Evolutionary conservation across 805 yeast genomes (phyloP).

Genomic region (Yamadazyma sp.): DNA sequence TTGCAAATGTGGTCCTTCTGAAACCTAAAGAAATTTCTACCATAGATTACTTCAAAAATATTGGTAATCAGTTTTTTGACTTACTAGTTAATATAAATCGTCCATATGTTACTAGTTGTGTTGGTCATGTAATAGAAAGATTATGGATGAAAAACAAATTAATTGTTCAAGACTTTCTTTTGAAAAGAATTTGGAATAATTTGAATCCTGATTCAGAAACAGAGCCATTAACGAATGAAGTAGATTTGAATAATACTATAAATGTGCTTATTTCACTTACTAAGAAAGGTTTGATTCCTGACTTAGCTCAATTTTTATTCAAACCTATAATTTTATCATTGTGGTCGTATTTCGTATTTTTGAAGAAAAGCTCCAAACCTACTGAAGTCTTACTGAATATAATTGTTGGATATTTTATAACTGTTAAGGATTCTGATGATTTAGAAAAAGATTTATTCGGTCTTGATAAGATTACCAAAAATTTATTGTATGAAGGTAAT

Average conservation of each 20-base stretch:
- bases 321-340: slow-evolving; percentile 29
- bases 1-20: slow-evolving; percentile 60
- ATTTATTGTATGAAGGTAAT: slow-evolving; percentile 27
- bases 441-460: slow-evolving; percentile 15
- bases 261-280: slow-evolving; percentile 66
- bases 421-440: slow-evolving; percentile 17
- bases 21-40: slow-evolving; percentile 55
- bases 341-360: slow-evolving; percentile 47
- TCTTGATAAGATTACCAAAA: slow-evolving; percentile 31
- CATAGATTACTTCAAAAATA: slow-evolving; percentile 48
- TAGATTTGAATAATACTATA: slow-evolving; percentile 55
- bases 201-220: slow-evolving; percentile 34
- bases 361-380: slow-evolving; percentile 26
- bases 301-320: slow-evolving; percentile 22
- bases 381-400: slow-evolving; percentile 34
- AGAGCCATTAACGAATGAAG: slow-evolving; percentile 40
- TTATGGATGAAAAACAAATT: slow-evolving; percentile 48
- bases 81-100: slow-evolving; percentile 57
- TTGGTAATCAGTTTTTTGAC: slow-evolving; percentile 63
- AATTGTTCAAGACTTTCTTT: slow-evolving; percentile 58
- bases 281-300: slow-evolving; percentile 31
- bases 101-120: slow-evolving; percentile 56
- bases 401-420: slow-evolving; percentile 34
- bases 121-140: slow-evolving; percentile 51
- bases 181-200: slow-evolving; percentile 45